Evolutionary conservation across 148 eudicot species (phyloP).

Genomic region (Cornus florida): DNA sequence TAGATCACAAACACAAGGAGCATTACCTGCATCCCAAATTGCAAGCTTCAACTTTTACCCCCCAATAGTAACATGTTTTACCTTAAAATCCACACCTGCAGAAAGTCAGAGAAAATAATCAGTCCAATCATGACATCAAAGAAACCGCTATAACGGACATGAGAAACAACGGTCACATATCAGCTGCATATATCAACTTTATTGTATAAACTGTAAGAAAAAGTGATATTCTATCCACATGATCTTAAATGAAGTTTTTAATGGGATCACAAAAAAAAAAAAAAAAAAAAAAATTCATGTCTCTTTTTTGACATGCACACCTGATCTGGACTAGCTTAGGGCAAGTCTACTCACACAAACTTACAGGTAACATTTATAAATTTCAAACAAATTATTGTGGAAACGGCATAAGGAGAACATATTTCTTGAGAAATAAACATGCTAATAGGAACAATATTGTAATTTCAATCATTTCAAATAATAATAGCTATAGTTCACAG

Average conservation of each 20-base stretch:
- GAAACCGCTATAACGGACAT: background rate
- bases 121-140: background rate
- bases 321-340: too few relatives aligned
- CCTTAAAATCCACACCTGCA: constrained; percentile 85
- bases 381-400: background rate
- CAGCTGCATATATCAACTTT: background rate
- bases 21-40: constrained; percentile 82
- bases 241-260: background rate
- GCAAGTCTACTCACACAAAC: background rate
- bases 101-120: background rate
- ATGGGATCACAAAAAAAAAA: background rate
- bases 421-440: background rate
- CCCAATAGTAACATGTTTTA: constrained; percentile 67
- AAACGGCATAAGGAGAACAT: background rate
- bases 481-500: too few relatives aligned
- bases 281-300: background rate
- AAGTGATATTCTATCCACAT: background rate
- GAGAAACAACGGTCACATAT: background rate
- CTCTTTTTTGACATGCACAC: background rate
- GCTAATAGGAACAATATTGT: background rate
- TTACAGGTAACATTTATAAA: background rate
- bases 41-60: constrained; percentile 93
- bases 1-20: background rate
- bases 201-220: background rate
- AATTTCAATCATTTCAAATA: too few relatives aligned